Percentiles rank a stretch among this genome's conserved stretches.
Evolutionary conservation across 169 alveolate genomes (phyloP).

Genomic region (Miamiensis avidus): DNA sequence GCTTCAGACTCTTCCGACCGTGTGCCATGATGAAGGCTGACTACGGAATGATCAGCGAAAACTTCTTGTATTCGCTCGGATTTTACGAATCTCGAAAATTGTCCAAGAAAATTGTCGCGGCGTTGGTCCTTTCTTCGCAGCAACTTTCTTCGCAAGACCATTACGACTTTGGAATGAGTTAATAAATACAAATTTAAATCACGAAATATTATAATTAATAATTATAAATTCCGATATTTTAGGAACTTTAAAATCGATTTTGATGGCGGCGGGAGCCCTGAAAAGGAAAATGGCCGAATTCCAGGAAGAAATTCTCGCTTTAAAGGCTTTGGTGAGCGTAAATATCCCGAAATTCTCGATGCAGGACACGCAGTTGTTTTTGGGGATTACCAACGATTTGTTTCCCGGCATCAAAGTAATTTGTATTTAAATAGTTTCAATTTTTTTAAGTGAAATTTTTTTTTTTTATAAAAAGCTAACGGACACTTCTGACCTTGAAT

Average conservation of each 20-base stretch:
- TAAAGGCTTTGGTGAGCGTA: conserved; percentile 89
- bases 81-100: conserved; percentile 89
- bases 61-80: conserved; percentile 92
- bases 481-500: not conserved
- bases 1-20: conserved; percentile 87
- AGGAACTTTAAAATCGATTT: conserved; percentile 91
- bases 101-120: conserved; percentile 91
- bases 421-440: not conserved
- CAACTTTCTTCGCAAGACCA: conserved; percentile 91
- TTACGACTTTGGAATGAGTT: conserved; percentile 86
- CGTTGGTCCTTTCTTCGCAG: conserved; percentile 89
- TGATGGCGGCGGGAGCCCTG: conserved; percentile 90
- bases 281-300: conserved; percentile 72
- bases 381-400: conserved; percentile 90
- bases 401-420: conserved; percentile 75
- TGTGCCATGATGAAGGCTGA: conserved; percentile 97
- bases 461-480: not conserved
- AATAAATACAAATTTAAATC: not conserved
- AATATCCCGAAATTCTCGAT: conserved; percentile 91
- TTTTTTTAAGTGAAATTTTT: no score
- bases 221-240: no score
- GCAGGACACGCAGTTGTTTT: conserved; percentile 88
- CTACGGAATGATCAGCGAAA: conserved; percentile 93
- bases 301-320: conserved; percentile 81
- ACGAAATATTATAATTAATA: no score